Evolutionary conservation across 441 rosid genomes (phyloP), one percentile per base, ranked within the genome.

Genomic region (Jatropha podagrica): DNA sequence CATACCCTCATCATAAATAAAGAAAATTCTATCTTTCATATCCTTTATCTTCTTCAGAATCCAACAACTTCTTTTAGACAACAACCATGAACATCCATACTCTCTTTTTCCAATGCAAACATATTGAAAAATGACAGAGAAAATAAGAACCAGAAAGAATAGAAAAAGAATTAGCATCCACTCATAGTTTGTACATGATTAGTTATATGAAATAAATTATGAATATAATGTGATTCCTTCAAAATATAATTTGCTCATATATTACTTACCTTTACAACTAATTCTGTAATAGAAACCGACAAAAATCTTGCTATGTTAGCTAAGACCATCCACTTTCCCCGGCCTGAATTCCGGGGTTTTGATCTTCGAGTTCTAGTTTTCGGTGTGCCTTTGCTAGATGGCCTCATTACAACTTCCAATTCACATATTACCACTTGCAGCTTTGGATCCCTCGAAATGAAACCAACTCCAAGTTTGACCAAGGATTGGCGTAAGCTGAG

Each of bases 301-400:
- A 96, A 83, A 87, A 90, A 96, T 82, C 95, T 89, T 59, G 98
- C 96, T 78, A 88, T 69, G 74, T 88, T 94, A 79, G 97, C 99
- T 73, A 89, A 86, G 81, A 94, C 90, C 94, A 87, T 92, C 97
- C 91, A 96, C 80, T 91, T 92, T 76, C 97, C 98, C 84, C 91
- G 79, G 81, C 99, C 95, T 76, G 96, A 85, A 76, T 80, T 65
- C 44, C 88, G 89, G 65, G 94, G 41, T 32, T 70, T 74, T 27
- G 74, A 40, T 81, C 82, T 96, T 70, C 63, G 83, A 76, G 81
- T 80, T 84, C 84, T 92, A 61, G 84, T 62, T 81, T 88, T 90
- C 70, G 75, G 81, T 69, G 84, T 62, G 76, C 81, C 86, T 86
- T 81, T 87, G 78, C 66, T 86, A 73, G 97, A 84, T 65, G 94